Base-by-base conservation (phyloP, 768 basidiomycete genomes). In the Hygrophorus pudorinus region DNA sequence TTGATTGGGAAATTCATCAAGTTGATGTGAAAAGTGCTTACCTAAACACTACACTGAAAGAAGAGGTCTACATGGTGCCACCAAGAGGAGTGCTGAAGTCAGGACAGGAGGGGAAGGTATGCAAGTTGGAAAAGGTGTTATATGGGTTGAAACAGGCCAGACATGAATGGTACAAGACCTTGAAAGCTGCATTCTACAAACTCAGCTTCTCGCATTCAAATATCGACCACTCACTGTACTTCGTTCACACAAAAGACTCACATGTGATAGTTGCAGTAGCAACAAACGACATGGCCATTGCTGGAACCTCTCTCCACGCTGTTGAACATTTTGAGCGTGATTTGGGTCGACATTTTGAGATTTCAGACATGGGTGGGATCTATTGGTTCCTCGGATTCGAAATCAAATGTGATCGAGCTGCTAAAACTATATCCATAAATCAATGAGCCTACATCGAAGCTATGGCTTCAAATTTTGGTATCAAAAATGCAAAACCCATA, bases 1-100 rank as follows among this genome's bases (percentile, higher is more conserved):
- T 37, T 10, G 30, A 46, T 14, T 38, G 14, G 28, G 32, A 46
- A 10, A 42, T 50, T 11, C 30, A 38, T 35, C 51, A 45, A 24
- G 48, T 65, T 8, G 63, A 70, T 49, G 56, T 68, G 31, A 46
- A 50, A 11, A 44, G 49, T 1, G 45, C 48, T 1, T 51, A 61
- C 2, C 56, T 67, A 2, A 57, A 57, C 20, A 46, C 52, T 44
- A 29, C 40, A 28, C 39, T 47, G 14, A 29, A 46, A 4, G 50
- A 55, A 32, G 37, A 48, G 4, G 62, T 70, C 38, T 71, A 62
- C 50, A 64, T 71, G 59, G 28, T 53, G 18, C 51, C 53, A 14
- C 63, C 62, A 1, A 52, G 45, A 0, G 58, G 64, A 2, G 27
- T 46, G 4, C 24, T 41, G 2, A 20, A 7, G 2, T 6, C 16